Evolutionary conservation across 2,329 filamentous ascomycete genomes (phyloP).

Genomic region (Penicillium rolfsii): DNA sequence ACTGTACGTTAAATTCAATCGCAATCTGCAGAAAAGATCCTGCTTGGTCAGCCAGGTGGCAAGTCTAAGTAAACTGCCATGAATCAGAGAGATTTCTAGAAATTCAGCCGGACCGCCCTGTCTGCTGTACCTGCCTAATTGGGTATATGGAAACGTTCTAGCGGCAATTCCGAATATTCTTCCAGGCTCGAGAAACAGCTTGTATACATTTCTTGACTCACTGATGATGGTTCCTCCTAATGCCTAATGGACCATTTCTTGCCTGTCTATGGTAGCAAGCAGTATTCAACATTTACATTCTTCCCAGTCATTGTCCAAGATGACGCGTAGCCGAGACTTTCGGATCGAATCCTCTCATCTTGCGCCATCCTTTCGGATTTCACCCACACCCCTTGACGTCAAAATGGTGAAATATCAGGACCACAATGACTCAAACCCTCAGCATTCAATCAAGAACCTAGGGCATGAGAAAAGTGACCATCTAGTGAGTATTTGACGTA

Average conservation of each 20-base stretch:
- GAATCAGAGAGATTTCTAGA: not conserved
- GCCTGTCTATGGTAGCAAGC: not conserved
- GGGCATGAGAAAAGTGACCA: not conserved
- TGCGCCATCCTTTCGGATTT: not conserved
- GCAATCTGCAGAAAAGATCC: not conserved
- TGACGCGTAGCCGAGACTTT: not conserved
- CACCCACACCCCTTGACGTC: not conserved
- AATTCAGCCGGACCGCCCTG: not conserved
- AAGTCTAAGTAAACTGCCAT: not conserved
- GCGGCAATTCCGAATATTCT: not conserved
- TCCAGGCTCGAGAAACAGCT: not conserved
- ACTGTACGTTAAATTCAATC: not conserved
- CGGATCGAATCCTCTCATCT: not conserved
- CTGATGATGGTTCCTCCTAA: not conserved
- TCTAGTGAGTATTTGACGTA: not conserved
- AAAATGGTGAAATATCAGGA: not conserved
- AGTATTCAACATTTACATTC: not conserved
- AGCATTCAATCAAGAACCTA: not conserved
- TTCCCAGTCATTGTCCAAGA: not conserved
- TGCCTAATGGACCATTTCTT: not conserved
- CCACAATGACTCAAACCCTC: not conserved
- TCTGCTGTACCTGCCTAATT: slow-evolving; percentile 4
- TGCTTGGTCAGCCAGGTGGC: not conserved
- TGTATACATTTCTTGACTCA: not conserved
- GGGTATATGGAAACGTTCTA: not conserved